Percentiles rank a stretch among this genome's conserved stretches.
Evolutionary conservation across 805 yeast species (phyloP).

Genomic region (Nakazawaea peltata): DNA sequence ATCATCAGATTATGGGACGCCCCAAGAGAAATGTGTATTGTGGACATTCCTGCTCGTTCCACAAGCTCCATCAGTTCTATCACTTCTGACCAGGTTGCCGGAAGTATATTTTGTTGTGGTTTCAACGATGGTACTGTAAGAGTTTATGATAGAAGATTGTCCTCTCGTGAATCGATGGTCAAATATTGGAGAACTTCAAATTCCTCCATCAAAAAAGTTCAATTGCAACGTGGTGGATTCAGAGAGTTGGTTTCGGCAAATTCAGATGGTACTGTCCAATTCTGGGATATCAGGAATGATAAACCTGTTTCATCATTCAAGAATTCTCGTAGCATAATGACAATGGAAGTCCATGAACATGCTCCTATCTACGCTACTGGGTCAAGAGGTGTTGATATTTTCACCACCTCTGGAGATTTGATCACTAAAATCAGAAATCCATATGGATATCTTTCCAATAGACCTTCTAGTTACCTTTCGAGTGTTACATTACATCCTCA

Average conservation of each 20-base stretch:
- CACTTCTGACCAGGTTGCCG: conserved; percentile 94
- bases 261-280: conserved; percentile 69
- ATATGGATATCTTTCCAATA: conserved; percentile 34
- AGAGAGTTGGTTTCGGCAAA: conserved; percentile 84
- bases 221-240: conserved; percentile 95
- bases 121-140: conserved; percentile 86
- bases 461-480: conserved; percentile 50
- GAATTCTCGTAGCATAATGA: conserved; percentile 49
- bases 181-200: conserved; percentile 64
- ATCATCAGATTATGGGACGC: conserved; percentile 95
- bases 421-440: conserved; percentile 53
- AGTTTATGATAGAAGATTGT: conserved; percentile 84
- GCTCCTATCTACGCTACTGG: conserved; percentile 94
- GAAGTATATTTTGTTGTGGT: conserved; percentile 84
- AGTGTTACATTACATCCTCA: conserved; percentile 84
- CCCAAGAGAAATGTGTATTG: conserved; percentile 78
- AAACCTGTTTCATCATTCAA: conserved; percentile 63
- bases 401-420: conserved; percentile 79
- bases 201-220: conserved; percentile 61
- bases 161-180: conserved; percentile 79
- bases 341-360: conserved; percentile 86
- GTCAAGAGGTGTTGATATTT: conserved; percentile 65
- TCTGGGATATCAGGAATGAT: conserved; percentile 84
- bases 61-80: conserved; percentile 81
- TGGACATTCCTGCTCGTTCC: conserved; percentile 87